Base-by-base conservation (phyloP, 75 land plant genomes). In the Sequoia sempervirens region DNA sequence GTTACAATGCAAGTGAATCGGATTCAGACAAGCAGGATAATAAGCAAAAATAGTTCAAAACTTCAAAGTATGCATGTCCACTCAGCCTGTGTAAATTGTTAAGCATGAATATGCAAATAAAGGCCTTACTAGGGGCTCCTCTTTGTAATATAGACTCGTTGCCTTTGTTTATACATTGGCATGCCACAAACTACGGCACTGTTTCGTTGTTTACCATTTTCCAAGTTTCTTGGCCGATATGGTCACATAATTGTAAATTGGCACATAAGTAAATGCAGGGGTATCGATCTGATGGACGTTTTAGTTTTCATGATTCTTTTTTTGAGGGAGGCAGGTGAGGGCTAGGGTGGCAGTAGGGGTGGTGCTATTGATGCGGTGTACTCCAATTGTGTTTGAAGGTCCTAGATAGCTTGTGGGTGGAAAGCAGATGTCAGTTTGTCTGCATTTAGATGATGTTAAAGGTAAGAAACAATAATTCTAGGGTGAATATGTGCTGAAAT, bases 1-100 rank as follows among this genome's bases (percentile, higher is more conserved):
- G 82, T 15, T 81, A 81, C 40, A 32, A 81, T 81, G 75, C 75
- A 23, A 81, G 75, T 15, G 82, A 81, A 10, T 81, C 82, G 37
- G 82, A 81, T 56, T 50, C 82, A 23, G 82, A 81, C 58, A 75
- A 81, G 30, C 40, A 81, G 38, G 43, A 54, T 61, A n/a, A 50
- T 34, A 38, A 30, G 13, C 40, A 23, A 15, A 56, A 54, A 20
- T 54, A 81, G 36, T 76, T 18, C 15, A 45, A 43, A n/a, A 81
- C 20, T 76, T 18, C 15, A 45, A 43, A n/a, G 32, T 18, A 45
- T 43, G 50, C 45, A 45, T 43, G 32, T 2, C 32, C 32, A 32
- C 15, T 11, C 23, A 43, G 26, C 26, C 7, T 8, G 45, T 43
- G 28, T 41, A 78, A 78, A 78, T 78, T 70, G 50, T 12, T n/a